Base-by-base conservation (phyloP, 2,329 filamentous ascomycete genomes). In the Colletotrichum falcatum region DNA sequence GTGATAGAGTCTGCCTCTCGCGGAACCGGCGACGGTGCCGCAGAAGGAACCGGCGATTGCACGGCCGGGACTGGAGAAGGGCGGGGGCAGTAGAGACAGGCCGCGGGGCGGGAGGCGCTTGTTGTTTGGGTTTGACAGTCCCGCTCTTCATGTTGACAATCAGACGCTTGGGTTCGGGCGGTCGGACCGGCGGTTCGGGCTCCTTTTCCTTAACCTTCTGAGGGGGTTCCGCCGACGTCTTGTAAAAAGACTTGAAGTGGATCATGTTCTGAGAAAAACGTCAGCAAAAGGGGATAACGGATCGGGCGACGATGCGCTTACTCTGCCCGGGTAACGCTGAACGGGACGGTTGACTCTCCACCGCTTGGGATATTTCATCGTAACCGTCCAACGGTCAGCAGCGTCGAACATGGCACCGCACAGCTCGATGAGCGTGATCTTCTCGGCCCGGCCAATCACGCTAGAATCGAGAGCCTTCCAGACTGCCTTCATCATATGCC, bases 391-490 rank as follows among this genome's bases (percentile, higher is more conserved):
- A 60, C 78, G 79, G 54, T 77, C 75, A 16, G 83, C 81, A 71
- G 83, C 82, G 67, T 84, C 83, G 72, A 84, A 84, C 81, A 85
- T 84, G 79, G 83, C 82, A 12, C 79, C 81, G 18, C 83, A 83
- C n/a, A 85, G 70, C 71, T 84, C 81, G 55, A 85, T 75, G 59
- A 85, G 76, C 48, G 76, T 82, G 69, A 82, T 81, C 63, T 84
- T 76, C 73, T 85, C 83, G 8, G 74, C 74, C n/a, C 83, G 79
- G 0, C 82, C 81, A 5, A 84, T 77, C 18, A 76, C 74, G 4
- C 75, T 76, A 20, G 83, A 81, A 30, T 85, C 80, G 14, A 84
- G 71, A 2, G 83, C 83, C 74, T 81, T 83, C 49, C 82, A 82
- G 77, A 85, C 80, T 8, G 83, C 82, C 12, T 77, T 81, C 64